These are phyloP conservation scores for Hyphodiscus sp. DNA, from an alignment of 2,329 filamentous ascomycete genomes.

Conservation along the genomic window DNA sequence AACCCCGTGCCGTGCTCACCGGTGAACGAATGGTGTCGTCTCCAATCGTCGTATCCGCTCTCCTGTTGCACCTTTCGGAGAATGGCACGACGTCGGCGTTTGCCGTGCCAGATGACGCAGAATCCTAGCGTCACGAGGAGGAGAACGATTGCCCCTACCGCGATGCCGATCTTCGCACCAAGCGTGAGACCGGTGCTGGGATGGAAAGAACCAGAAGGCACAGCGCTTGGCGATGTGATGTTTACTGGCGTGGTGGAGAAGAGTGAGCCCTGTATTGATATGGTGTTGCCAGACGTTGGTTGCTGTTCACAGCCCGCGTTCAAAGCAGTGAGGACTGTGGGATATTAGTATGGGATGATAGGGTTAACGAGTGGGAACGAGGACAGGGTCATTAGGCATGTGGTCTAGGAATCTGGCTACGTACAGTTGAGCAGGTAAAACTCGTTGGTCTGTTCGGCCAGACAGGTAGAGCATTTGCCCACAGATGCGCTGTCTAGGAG, in stretches of 20 bases:
- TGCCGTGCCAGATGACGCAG: not conserved
- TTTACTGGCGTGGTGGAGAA: conserved; percentile 22
- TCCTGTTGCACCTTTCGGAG: not conserved
- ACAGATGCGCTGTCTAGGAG: not conserved
- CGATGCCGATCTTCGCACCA: conserved; percentile 12
- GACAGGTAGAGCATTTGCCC: conserved; percentile 7
- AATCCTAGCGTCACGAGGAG: not conserved
- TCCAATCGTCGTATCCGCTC: not conserved
- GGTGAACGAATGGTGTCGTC: not conserved
- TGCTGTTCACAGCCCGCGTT: conserved; percentile 25
- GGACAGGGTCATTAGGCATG: not conserved
- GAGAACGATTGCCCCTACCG: not conserved
- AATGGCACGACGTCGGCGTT: not conserved
- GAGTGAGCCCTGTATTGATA: conserved; percentile 23
- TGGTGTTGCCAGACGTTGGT: conserved; percentile 12
- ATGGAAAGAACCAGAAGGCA: not conserved
- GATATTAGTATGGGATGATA: not conserved
- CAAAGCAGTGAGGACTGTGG: conserved; percentile 23
- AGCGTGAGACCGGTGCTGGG: conserved; percentile 11
- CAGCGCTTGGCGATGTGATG: conserved; percentile 17
- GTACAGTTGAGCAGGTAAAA: conserved; percentile 22
- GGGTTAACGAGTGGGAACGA: not conserved
- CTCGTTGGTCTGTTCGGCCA: conserved; percentile 8
- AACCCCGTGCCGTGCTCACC: no score
- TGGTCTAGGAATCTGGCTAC: no score